Conservation (phyloP, 306 rosid species). For the Vicia villosa region DNA sequence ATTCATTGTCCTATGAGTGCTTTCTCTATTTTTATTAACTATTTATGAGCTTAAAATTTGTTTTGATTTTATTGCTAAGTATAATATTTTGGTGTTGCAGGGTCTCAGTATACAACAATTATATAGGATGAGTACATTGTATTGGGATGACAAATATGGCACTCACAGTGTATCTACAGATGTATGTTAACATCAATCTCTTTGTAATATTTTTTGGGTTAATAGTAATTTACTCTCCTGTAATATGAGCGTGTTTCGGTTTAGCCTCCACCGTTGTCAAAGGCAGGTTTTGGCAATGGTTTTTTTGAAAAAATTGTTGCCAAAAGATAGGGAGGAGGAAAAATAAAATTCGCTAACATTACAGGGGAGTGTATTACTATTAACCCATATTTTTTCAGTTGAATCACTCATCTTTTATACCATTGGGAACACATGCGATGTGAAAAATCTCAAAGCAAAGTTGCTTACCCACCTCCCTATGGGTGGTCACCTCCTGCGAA, state of each 20-base stretch:
- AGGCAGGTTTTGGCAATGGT: too few species aligned
- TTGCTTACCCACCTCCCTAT: too few species aligned
- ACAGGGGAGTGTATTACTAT: too few species aligned
- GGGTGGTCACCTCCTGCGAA: too few species aligned
- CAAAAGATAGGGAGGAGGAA: too few species aligned
- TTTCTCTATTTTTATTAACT: conserved; percentile 29
- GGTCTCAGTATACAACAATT: conserved; percentile 97
- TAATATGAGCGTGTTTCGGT: too few species aligned
- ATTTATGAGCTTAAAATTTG: conserved; percentile 7
- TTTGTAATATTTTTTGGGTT: conserved; percentile 18
- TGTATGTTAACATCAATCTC: conserved; percentile 53
- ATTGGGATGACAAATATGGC: conserved; percentile 99
- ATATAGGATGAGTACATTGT: conserved; percentile 98
- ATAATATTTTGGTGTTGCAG: conserved; percentile 44
- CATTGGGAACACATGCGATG: background rate
- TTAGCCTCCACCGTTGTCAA: too few species aligned
- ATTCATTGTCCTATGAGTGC: conserved; percentile 74
- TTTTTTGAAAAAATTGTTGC: too few species aligned
- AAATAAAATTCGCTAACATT: too few species aligned
- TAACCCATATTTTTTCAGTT: conserved; percentile 12
- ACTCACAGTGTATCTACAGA: conserved; percentile 96
- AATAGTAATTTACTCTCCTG: too few species aligned
- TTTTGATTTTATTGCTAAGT: conserved; percentile 28
- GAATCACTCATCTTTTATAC: conserved; percentile 17
- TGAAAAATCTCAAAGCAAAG: conserved; percentile 5